Conservation (phyloP, 768 basidiomycete species). For the Thelephora aurantiotincta region DNA sequence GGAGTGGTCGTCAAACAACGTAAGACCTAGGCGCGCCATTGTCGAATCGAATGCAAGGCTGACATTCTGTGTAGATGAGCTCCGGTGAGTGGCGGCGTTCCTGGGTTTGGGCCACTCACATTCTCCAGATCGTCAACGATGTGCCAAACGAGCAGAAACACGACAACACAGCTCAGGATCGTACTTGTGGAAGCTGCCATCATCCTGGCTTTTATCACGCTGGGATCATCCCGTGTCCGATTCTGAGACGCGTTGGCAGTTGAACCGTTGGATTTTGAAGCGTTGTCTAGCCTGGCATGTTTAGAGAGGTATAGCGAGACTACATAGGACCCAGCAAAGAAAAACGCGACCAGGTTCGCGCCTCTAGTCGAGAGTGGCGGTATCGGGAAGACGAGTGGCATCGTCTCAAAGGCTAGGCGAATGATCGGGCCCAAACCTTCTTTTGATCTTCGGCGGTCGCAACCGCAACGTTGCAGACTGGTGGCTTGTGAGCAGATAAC, state of each 20-base stretch:
- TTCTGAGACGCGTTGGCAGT: constrained; percentile 16
- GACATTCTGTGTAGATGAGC: background rate
- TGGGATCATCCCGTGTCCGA: constrained; percentile 52
- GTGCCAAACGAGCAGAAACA: constrained; percentile 29
- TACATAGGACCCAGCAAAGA: constrained; percentile 60
- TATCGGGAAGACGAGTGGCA: constrained; percentile 9
- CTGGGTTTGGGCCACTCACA: constrained; percentile 8
- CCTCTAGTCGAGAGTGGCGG: constrained; percentile 12
- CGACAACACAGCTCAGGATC: constrained; percentile 33
- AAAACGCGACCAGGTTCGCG: constrained; percentile 41
- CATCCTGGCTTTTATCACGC: constrained; percentile 71
- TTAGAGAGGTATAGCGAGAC: constrained; percentile 72
- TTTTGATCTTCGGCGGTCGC: too few species aligned
- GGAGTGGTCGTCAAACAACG: constrained; percentile 9
- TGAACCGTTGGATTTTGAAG: constrained; percentile 22
- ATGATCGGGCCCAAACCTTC: too few species aligned
- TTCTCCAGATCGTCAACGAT: constrained; percentile 9
- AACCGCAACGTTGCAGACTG: too few species aligned
- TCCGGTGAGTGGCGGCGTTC: background rate
- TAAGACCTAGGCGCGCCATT: constrained; percentile 25
- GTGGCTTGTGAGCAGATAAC: too few species aligned
- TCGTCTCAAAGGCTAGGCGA: background rate
- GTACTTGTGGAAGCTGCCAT: constrained; percentile 55
- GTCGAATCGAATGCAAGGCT: constrained; percentile 17
- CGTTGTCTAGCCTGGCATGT: constrained; percentile 34